These are phyloP conservation scores for Plantago elongata DNA, from an alignment of 257 asterid genomes.

Conservation along the genomic window DNA sequence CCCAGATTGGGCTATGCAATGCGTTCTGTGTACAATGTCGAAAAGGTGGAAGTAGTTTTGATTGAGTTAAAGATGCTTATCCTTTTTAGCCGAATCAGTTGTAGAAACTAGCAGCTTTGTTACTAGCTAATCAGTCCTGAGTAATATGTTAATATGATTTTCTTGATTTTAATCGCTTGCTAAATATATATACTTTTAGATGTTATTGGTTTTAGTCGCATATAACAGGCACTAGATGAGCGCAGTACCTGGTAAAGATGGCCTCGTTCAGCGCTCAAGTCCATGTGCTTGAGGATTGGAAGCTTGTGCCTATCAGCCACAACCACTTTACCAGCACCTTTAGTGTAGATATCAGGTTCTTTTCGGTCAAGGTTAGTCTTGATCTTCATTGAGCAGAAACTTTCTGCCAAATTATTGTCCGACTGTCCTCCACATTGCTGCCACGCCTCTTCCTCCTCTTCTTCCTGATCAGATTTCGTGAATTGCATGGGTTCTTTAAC, in stretches of 20 bases:
- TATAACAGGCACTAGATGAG: too few species aligned
- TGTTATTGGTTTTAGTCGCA: too few species aligned
- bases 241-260: slow-evolving; percentile 41
- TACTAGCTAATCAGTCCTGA: too few species aligned
- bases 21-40: slow-evolving; percentile 32
- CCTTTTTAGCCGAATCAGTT: too few species aligned
- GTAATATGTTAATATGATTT: too few species aligned
- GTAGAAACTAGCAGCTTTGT: too few species aligned
- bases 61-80: too few species aligned
- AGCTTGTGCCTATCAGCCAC: slow-evolving; percentile 50
- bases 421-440: background rate
- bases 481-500: slow-evolving; percentile 36
- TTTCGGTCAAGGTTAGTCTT: slow-evolving; percentile 33
- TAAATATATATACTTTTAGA: too few species aligned
- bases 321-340: slow-evolving; percentile 59
- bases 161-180: too few species aligned
- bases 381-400: slow-evolving; percentile 45
- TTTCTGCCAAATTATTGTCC: slow-evolving; percentile 47
- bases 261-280: slow-evolving; percentile 68
- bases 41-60: too few species aligned
- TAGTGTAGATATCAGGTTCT: slow-evolving; percentile 52
- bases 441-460: slow-evolving; percentile 14
- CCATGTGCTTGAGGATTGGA: slow-evolving; percentile 54
- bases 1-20: slow-evolving; percentile 54
- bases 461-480: slow-evolving; percentile 41